These are phyloP conservation scores for Pulveroboletus sp. DNA, from an alignment of 768 basidiomycete species.

Conservation along the genomic window DNA sequence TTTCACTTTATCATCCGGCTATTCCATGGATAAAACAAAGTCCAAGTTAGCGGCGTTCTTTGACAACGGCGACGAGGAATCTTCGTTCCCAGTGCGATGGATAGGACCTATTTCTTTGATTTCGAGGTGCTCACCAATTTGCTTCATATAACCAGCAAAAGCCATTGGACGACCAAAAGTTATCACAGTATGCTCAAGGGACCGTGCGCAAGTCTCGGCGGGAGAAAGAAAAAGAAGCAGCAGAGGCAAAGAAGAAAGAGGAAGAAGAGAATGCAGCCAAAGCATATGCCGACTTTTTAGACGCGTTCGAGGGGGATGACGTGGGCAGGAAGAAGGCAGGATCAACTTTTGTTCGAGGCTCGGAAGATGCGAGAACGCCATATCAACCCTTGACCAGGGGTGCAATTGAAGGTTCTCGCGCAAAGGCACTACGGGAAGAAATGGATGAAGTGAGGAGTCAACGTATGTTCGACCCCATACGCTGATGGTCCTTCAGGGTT, in stretches of 20 bases:
- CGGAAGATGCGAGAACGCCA: conserved; percentile 32
- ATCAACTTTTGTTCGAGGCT: conserved; percentile 60
- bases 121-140: conserved; percentile 56
- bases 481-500: conserved; percentile 36
- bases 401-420: conserved; percentile 27
- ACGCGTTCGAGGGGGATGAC: conserved; percentile 76
- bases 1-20: not conserved
- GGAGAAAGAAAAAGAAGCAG: conserved; percentile 90
- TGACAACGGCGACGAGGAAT: conserved; percentile 78
- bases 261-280: conserved; percentile 77
- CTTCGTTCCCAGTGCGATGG: conserved; percentile 89
- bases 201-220: conserved; percentile 82
- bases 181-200: conserved; percentile 82
- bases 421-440: conserved; percentile 30
- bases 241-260: conserved; percentile 81
- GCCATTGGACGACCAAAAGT: conserved; percentile 78
- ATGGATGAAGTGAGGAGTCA: conserved; percentile 30
- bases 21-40: conserved; percentile 33
- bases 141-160: conserved; percentile 64
- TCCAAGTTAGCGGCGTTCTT: conserved; percentile 73
- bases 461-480: not conserved
- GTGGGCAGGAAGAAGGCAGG: conserved; percentile 43
- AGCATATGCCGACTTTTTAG: conserved; percentile 80
- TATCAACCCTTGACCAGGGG: conserved; percentile 42
- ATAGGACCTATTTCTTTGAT: conserved; percentile 57